Percentiles rank a stretch among this genome's conserved stretches.
Evolutionary conservation across 2,329 filamentous ascomycete genomes (phyloP).

Genomic region (Uncinocarpus reesii): DNA sequence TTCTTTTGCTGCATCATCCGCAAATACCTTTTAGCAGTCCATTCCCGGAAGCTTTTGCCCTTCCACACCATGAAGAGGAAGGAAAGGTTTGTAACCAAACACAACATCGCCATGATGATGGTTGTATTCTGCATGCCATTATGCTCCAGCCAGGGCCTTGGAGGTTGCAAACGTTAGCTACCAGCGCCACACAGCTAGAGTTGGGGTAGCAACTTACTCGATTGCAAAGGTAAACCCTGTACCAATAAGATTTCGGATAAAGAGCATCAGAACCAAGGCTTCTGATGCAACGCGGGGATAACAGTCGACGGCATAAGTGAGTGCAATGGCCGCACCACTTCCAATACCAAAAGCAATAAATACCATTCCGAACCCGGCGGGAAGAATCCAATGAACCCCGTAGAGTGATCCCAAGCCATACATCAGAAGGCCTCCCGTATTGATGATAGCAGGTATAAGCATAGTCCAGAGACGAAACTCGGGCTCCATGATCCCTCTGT

Average conservation of each 20-base stretch:
- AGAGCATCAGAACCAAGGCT: slow-evolving; percentile 27
- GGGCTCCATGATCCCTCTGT: slow-evolving; percentile 36
- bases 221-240: slow-evolving; percentile 26
- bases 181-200: too few species aligned
- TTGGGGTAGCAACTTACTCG: slow-evolving; percentile 16
- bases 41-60: slow-evolving; percentile 15
- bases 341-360: slow-evolving; percentile 23
- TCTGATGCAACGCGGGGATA: slow-evolving; percentile 24
- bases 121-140: slow-evolving; percentile 28
- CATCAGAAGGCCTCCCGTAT: slow-evolving; percentile 21
- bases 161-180: not conserved
- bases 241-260: slow-evolving; percentile 33
- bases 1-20: slow-evolving; percentile 13
- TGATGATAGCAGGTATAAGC: slow-evolving; percentile 21
- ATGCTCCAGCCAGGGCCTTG: slow-evolving; percentile 25
- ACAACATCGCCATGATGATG: slow-evolving; percentile 26
- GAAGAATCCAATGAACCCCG: slow-evolving; percentile 22
- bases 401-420: slow-evolving; percentile 25
- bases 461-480: slow-evolving; percentile 36
- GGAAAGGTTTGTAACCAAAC: slow-evolving; percentile 14
- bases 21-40: slow-evolving; percentile 14
- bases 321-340: slow-evolving; percentile 20
- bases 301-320: slow-evolving; percentile 24
- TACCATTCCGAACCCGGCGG: slow-evolving; percentile 24
- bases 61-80: slow-evolving; percentile 17